Percentiles rank a stretch among this genome's conserved stretches.
Conservation (phyloP, 192 early-diverging fungal species). For the Backusella macrospora region DNA sequence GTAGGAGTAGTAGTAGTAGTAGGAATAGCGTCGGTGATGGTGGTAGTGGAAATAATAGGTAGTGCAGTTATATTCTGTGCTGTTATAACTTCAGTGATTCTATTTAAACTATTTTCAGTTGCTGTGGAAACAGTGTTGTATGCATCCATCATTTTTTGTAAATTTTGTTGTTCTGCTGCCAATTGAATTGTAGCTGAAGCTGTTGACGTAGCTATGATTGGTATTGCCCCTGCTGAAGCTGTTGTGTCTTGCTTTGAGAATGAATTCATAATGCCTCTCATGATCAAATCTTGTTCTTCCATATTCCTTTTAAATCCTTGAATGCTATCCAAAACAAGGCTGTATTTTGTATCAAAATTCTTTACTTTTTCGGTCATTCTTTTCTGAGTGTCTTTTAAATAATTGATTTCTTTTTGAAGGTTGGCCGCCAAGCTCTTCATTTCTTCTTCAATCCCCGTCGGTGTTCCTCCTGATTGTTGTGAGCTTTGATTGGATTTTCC, state of each 20-base stretch:
- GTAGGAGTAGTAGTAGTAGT: not conserved
- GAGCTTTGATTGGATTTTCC: slow-evolving; percentile 15
- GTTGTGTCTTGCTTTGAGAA: slow-evolving; percentile 33
- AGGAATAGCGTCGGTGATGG: not conserved
- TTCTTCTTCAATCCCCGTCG: not conserved
- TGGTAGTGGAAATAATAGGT: not conserved
- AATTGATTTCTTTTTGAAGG: slow-evolving; percentile 44
- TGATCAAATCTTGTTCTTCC: slow-evolving; percentile 51
- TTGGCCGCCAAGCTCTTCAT: slow-evolving; percentile 33
- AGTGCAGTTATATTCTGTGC: not conserved
- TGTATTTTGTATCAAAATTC: slow-evolving; percentile 34
- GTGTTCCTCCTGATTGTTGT: not conserved
- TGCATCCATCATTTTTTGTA: slow-evolving; percentile 8
- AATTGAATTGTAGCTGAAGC: not conserved
- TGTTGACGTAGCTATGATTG: not conserved
- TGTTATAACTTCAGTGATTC: not conserved
- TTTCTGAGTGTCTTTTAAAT: slow-evolving; percentile 43
- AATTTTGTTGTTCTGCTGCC: not conserved
- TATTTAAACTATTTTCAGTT: slow-evolving; percentile 9
- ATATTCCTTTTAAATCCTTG: slow-evolving; percentile 48
- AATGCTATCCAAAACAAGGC: slow-evolving; percentile 39
- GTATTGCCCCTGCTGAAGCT: not conserved
- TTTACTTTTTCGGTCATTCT: slow-evolving; percentile 46
- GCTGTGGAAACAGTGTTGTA: not conserved
- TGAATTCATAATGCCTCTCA: slow-evolving; percentile 44